phyloP scores from a whole-genome alignment of 345 rosid genomes.

The Heritiera fomes region DNA sequence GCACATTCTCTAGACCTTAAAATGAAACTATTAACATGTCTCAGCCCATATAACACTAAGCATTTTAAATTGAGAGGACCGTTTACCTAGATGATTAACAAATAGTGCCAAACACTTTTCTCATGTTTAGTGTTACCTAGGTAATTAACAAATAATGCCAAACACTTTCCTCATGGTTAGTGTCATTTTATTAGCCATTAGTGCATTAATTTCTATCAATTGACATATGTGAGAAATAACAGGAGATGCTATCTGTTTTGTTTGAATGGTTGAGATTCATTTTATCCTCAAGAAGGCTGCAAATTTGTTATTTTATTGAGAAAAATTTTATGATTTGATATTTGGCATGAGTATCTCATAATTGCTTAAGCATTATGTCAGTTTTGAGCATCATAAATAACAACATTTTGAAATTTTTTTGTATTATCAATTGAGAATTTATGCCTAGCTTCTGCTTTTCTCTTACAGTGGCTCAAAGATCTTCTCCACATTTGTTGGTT shows the following conservation, averaged over 20 bases:
- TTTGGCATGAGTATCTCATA: not conserved
- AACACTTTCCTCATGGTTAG: not conserved
- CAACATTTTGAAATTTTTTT: not conserved
- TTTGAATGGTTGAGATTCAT: not conserved
- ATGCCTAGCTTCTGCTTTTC: slow-evolving; percentile 18
- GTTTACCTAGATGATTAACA: not conserved
- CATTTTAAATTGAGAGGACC: not conserved
- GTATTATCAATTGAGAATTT: slow-evolving; percentile 13
- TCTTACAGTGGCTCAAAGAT: slow-evolving; percentile 76
- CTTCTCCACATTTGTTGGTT: slow-evolving; percentile 86
- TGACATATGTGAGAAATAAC: not conserved
- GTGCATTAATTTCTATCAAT: not conserved
- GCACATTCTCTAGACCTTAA: not conserved
- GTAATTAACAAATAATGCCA: not conserved
- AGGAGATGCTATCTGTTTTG: not conserved
- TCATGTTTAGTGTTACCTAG: not conserved
- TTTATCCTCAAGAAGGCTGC: not conserved
- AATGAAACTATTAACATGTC: not conserved
- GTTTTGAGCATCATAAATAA: not conserved
- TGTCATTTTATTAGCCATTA: not conserved
- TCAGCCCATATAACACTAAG: not conserved
- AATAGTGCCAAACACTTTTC: not conserved
- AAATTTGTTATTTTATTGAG: not conserved
- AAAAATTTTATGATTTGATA: not conserved
- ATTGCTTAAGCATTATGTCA: not conserved